These are phyloP conservation scores for Mycena maculata DNA, from an alignment of 768 basidiomycete genomes.

Conservation along the genomic window DNA sequence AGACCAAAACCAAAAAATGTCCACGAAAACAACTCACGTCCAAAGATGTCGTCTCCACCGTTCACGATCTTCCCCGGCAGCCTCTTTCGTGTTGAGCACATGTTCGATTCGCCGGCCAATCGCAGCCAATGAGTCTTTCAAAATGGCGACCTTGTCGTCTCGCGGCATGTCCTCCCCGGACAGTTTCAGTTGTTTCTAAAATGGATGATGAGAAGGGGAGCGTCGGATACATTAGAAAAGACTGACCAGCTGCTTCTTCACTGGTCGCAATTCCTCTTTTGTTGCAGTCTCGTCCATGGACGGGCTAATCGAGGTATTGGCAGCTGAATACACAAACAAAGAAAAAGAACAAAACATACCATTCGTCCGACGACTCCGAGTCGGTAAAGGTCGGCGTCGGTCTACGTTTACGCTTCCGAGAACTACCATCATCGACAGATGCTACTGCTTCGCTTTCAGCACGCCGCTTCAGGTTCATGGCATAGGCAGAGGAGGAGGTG, in stretches of 20 bases:
- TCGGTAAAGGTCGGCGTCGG: constrained; percentile 98
- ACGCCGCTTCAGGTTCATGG: constrained; percentile 73
- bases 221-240: neutral
- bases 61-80: constrained; percentile 83
- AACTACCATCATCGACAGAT: constrained; percentile 77
- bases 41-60: constrained; percentile 95
- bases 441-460: constrained; percentile 89
- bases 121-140: constrained; percentile 94
- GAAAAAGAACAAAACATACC: constrained; percentile 62
- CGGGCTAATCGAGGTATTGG: constrained; percentile 60
- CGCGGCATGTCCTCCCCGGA: constrained; percentile 93
- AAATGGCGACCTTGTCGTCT: constrained; percentile 94
- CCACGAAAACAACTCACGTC: constrained; percentile 74
- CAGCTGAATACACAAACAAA: constrained; percentile 20
- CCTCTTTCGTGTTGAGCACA: constrained; percentile 80
- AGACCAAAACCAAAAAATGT: neutral
- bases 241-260: constrained; percentile 93
- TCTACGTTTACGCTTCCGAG: constrained; percentile 86
- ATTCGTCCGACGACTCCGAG: constrained; percentile 92
- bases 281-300: constrained; percentile 95
- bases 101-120: constrained; percentile 93
- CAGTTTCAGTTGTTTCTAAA: constrained; percentile 92
- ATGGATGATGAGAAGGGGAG: constrained; percentile 1
- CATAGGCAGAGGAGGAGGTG: constrained; percentile 74
- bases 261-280: constrained; percentile 95